Percentiles rank a stretch among this genome's conserved stretches.
phyloP scores from a whole-genome alignment of 495 filamentous ascomycete genomes.

The Penicillium lagena region DNA sequence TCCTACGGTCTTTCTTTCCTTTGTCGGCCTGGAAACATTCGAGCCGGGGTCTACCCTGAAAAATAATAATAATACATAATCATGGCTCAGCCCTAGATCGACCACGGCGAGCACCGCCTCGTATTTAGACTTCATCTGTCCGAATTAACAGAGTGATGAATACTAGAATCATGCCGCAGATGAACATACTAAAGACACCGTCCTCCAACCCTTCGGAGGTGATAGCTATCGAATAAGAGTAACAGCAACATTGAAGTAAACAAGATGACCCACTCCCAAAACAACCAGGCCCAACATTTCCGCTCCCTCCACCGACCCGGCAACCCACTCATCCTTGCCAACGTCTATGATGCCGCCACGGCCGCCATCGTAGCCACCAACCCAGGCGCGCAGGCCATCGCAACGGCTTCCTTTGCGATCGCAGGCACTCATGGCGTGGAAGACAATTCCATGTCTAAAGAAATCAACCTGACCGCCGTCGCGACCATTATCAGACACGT shows the following conservation, averaged over 20 bases:
- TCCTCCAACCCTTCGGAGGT: too few relatives aligned
- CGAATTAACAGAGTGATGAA: too few relatives aligned
- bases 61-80: too few relatives aligned
- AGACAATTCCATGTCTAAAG: constrained; percentile 36
- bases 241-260: not conserved
- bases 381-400: constrained; percentile 38
- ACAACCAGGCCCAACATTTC: constrained; percentile 2
- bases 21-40: too few relatives aligned
- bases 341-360: not conserved
- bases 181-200: too few relatives aligned
- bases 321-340: constrained; percentile 32
- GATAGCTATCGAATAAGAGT: not conserved
- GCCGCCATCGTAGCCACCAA: constrained; percentile 35
- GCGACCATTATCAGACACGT: constrained; percentile 72
- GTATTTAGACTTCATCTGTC: too few relatives aligned
- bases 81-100: too few relatives aligned
- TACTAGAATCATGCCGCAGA: too few relatives aligned
- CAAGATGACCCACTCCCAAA: not conserved
- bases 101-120: too few relatives aligned
- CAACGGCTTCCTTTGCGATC: constrained; percentile 47
- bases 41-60: too few relatives aligned
- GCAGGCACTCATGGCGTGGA: constrained; percentile 32
- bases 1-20: too few relatives aligned
- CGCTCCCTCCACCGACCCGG: constrained; percentile 39
- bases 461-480: constrained; percentile 57